Conservation (phyloP, 768 basidiomycete species). For the Agrocybe praecox region DNA sequence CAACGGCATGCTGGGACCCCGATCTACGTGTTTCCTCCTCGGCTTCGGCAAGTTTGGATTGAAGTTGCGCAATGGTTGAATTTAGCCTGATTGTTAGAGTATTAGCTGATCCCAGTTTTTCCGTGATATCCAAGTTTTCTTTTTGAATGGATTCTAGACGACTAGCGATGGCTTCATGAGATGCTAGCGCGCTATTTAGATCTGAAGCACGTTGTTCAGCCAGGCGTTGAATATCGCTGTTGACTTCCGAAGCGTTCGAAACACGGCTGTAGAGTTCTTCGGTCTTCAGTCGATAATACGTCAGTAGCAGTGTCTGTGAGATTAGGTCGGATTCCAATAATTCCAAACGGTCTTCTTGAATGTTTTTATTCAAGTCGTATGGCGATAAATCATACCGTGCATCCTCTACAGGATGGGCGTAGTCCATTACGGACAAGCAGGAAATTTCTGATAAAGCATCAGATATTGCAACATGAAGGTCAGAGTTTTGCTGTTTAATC, state of each 20-base stretch:
- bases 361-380: conserved; percentile 21
- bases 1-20: conserved; percentile 33
- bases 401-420: neutral
- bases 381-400: conserved; percentile 4
- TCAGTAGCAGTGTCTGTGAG: conserved; percentile 23
- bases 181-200: conserved; percentile 40
- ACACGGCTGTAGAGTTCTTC: conserved; percentile 37
- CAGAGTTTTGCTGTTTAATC: conserved; percentile 50
- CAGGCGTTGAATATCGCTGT: conserved; percentile 26
- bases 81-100: conserved; percentile 15
- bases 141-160: conserved; percentile 42
- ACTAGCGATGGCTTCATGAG: conserved; percentile 42
- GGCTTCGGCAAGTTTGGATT: conserved; percentile 20
- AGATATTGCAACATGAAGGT: conserved; percentile 38
- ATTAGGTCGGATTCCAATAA: conserved; percentile 9
- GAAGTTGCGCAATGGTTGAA: conserved; percentile 20
- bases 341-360: conserved; percentile 17
- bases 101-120: conserved; percentile 23
- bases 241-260: conserved; percentile 27
- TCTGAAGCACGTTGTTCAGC: conserved; percentile 35
- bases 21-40: conserved; percentile 27
- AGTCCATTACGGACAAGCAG: conserved; percentile 19
- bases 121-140: conserved; percentile 36
- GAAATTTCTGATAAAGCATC: conserved; percentile 36
- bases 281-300: conserved; percentile 38